phyloP scores from a whole-genome alignment of 192 early-diverging fungal species.

The Chytriomyces sp. region DNA sequence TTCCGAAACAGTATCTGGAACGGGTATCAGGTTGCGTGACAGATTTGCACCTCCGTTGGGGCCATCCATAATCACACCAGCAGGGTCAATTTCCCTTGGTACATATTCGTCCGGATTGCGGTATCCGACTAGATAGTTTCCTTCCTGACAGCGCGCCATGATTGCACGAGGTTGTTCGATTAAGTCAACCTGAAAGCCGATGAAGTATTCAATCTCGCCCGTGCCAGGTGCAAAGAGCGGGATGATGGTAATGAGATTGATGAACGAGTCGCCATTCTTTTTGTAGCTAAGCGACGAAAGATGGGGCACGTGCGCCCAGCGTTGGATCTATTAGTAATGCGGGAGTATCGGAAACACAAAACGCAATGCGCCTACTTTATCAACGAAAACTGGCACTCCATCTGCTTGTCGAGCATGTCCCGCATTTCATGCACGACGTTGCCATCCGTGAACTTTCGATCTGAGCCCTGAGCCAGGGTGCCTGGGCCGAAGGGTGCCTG shows the following conservation, averaged over 20 bases:
- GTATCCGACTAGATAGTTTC: slow-evolving; percentile 37
- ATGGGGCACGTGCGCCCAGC: not conserved
- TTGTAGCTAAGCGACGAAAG: slow-evolving; percentile 48
- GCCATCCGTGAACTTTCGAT: slow-evolving; percentile 26
- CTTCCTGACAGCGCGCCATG: slow-evolving; percentile 63
- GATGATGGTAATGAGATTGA: slow-evolving; percentile 71
- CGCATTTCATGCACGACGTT: slow-evolving; percentile 60
- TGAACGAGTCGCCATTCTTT: slow-evolving; percentile 72
- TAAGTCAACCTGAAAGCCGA: slow-evolving; percentile 69
- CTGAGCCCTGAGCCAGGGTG: slow-evolving; percentile 10
- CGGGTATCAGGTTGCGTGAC: slow-evolving; percentile 6
- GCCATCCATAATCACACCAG: not conserved
- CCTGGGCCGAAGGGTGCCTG: slow-evolving; percentile 39
- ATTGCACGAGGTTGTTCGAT: slow-evolving; percentile 75
- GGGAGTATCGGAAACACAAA: not conserved
- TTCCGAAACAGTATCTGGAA: slow-evolving; percentile 23
- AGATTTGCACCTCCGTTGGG: not conserved
- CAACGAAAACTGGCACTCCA: slow-evolving; percentile 69
- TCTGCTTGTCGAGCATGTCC: slow-evolving; percentile 48
- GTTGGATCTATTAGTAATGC: not conserved
- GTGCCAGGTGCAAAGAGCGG: slow-evolving; percentile 57
- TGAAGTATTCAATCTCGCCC: slow-evolving; percentile 62
- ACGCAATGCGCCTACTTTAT: slow-evolving; percentile 51
- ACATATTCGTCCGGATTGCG: slow-evolving; percentile 24
- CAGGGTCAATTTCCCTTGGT: slow-evolving; percentile 8